Percentiles rank a stretch among this genome's conserved stretches.
Evolutionary conservation across 306 rosid species (phyloP).

Genomic region (Rubus parviflorus): DNA sequence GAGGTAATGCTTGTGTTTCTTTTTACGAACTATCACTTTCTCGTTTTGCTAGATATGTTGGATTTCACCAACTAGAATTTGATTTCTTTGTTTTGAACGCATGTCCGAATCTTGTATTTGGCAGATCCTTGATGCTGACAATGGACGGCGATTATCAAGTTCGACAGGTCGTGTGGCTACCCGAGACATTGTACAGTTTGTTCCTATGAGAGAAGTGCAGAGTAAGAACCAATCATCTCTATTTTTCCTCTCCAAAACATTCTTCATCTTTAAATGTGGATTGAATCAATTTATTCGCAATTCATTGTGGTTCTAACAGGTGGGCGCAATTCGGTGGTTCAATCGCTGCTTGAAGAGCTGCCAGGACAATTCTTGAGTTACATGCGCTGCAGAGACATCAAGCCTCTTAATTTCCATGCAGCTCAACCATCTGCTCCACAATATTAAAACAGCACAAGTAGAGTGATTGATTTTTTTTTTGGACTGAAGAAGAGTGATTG

Average conservation of each 20-base stretch:
- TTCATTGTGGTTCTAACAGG: slow-evolving; percentile 31
- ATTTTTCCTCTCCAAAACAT: background rate
- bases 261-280: background rate
- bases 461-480: too few species aligned
- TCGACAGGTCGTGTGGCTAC: slow-evolving; percentile 69
- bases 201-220: slow-evolving; percentile 70
- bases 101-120: background rate
- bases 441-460: background rate
- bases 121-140: slow-evolving; percentile 84
- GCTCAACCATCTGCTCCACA: slow-evolving; percentile 8
- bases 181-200: slow-evolving; percentile 84
- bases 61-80: background rate
- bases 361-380: slow-evolving; percentile 73
- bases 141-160: slow-evolving; percentile 61
- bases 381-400: slow-evolving; percentile 61
- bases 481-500: too few species aligned
- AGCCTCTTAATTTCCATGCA: slow-evolving; percentile 33
- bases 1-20: slow-evolving; percentile 57
- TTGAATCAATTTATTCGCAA: background rate
- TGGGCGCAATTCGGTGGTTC: slow-evolving; percentile 59
- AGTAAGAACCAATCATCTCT: slow-evolving; percentile 39
- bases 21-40: background rate
- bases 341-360: slow-evolving; percentile 78
- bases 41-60: background rate
- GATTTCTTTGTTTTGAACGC: too few species aligned